A percentile compares a stretch with the other conserved stretches of the same genome.
Evolutionary conservation across 495 filamentous ascomycete genomes (phyloP).

Genomic region (Extremus antarcticus): DNA sequence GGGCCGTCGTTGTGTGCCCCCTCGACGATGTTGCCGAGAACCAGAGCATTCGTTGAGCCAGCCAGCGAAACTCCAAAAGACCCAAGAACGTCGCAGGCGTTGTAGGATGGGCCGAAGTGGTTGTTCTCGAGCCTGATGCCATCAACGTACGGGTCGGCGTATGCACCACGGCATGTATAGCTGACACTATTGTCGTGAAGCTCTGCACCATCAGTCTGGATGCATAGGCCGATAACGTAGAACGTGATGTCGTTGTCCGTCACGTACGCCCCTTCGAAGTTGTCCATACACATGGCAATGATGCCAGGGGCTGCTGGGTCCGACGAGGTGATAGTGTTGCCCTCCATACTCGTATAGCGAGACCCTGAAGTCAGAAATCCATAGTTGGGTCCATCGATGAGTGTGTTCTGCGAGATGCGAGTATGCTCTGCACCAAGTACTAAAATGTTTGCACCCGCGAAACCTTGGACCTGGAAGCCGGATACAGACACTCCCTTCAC

Average conservation of each 20-base stretch:
- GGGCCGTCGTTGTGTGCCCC: not conserved
- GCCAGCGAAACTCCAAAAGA: not conserved
- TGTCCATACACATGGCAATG: not conserved
- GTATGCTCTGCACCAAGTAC: not conserved
- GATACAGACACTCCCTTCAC: not conserved
- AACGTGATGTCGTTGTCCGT: not conserved
- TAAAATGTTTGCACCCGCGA: not conserved
- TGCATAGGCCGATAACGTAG: not conserved
- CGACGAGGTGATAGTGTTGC: not conserved
- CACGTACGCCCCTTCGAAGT: not conserved
- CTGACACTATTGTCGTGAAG: not conserved
- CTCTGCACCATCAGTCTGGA: not conserved
- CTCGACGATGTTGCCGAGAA: not conserved
- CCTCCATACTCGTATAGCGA: not conserved
- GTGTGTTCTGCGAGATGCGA: not conserved
- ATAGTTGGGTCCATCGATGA: not conserved
- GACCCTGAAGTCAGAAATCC: not conserved
- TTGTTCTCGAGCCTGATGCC: not conserved
- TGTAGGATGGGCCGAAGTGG: not conserved
- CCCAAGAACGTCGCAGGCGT: not conserved
- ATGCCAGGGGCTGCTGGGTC: not conserved
- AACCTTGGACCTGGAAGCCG: not conserved
- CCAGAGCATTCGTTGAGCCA: not conserved
- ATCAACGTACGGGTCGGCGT: not conserved
- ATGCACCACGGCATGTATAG: not conserved